Evolutionary conservation across 2,329 filamentous ascomycete genomes (phyloP).

Genomic region (Fusarium graminum): DNA sequence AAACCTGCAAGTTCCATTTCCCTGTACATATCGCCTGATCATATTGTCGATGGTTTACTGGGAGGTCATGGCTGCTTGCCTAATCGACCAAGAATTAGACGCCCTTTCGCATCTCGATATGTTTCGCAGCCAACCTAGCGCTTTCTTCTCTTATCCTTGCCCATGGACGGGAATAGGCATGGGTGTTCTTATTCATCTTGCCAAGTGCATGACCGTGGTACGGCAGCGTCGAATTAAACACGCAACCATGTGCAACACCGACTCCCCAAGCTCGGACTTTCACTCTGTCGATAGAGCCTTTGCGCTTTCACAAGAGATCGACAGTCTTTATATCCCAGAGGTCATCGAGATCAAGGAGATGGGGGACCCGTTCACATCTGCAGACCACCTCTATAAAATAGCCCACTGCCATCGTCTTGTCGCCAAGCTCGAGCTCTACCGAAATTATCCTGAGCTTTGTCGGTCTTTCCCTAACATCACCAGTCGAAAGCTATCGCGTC

Average conservation of each 20-base stretch:
- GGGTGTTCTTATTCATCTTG: constrained; percentile 13
- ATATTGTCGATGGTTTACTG: constrained; percentile 38
- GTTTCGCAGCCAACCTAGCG: not conserved
- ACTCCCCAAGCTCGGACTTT: too few species aligned
- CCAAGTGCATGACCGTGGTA: constrained; percentile 6
- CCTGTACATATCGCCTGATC: constrained; percentile 12
- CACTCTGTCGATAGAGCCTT: not conserved
- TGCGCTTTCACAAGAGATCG: not conserved
- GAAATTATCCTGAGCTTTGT: not conserved
- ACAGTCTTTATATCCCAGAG: not conserved
- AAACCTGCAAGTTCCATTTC: not conserved
- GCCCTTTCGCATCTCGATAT: constrained; percentile 27
- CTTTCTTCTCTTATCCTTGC: constrained; percentile 4
- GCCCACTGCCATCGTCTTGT: constrained; percentile 2
- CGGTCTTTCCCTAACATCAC: not conserved
- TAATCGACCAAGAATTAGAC: constrained; percentile 25
- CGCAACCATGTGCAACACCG: not conserved
- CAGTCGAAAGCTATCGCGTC: not conserved
- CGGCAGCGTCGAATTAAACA: not conserved
- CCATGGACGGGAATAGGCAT: constrained; percentile 37
- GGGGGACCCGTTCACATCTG: not conserved
- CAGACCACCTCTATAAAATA: constrained; percentile 2
- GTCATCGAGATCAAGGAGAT: not conserved
- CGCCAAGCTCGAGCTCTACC: not conserved
- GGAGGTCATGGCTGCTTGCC: constrained; percentile 35